Conservation (phyloP, 2,329 filamentous ascomycete genomes). For the Penicillium sp. region DNA sequence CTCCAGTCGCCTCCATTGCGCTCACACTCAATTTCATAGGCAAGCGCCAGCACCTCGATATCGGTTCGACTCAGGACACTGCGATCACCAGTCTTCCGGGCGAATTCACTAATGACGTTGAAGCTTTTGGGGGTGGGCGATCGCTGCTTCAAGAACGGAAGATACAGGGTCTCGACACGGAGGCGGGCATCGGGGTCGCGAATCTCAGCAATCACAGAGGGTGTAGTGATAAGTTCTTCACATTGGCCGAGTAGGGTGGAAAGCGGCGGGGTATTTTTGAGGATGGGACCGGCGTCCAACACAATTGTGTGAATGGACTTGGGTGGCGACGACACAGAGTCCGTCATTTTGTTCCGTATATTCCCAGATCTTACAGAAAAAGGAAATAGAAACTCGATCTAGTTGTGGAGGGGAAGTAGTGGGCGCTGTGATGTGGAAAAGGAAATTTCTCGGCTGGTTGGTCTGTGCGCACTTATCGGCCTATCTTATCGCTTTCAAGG, state of each 20-base stretch:
- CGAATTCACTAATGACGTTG: constrained; percentile 78
- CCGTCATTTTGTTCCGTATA: constrained; percentile 15
- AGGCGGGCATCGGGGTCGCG: constrained; percentile 76
- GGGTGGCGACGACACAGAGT: constrained; percentile 18
- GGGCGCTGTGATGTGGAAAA: constrained; percentile 12
- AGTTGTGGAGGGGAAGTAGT: constrained; percentile 10
- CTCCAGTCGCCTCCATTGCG: constrained; percentile 87
- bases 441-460: constrained; percentile 32
- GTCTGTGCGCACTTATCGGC: constrained; percentile 41
- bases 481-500: constrained; percentile 37
- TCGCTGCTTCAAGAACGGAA: constrained; percentile 79
- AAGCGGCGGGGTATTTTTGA: constrained; percentile 85
- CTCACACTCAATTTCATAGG: constrained; percentile 94
- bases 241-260: constrained; percentile 78
- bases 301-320: constrained; percentile 82
- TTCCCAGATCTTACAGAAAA: neutral
- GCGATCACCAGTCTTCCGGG: constrained; percentile 83
- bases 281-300: constrained; percentile 87
- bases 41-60: constrained; percentile 82
- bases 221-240: constrained; percentile 76
- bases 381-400: neutral
- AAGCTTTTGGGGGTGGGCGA: constrained; percentile 74
- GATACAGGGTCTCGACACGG: constrained; percentile 77
- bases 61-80: constrained; percentile 85
- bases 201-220: constrained; percentile 83